These are phyloP conservation scores for Dendrostoma leiphaemia DNA, from an alignment of 2,329 filamentous ascomycete genomes.

Conservation along the genomic window DNA sequence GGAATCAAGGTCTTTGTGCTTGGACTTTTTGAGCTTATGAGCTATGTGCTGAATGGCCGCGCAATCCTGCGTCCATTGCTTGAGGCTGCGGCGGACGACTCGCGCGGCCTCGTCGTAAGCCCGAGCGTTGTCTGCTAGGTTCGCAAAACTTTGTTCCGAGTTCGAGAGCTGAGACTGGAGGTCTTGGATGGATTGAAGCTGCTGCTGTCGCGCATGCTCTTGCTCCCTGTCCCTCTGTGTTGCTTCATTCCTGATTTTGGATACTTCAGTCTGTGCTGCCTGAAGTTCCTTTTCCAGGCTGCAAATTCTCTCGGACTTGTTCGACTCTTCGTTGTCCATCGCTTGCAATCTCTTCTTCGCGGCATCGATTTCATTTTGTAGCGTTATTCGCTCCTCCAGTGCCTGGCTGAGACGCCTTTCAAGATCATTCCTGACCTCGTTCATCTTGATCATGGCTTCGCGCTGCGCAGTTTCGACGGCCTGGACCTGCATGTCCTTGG, in stretches of 20 bases:
- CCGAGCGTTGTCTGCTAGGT: conserved; percentile 4
- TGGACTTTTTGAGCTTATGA: background rate
- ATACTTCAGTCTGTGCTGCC: background rate
- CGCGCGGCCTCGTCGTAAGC: conserved; percentile 6
- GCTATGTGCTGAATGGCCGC: background rate
- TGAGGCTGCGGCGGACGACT: conserved; percentile 3
- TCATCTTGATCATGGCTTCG: conserved; percentile 30
- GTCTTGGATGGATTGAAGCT: background rate
- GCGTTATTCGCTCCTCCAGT: conserved; percentile 20
- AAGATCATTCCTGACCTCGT: conserved; percentile 24
- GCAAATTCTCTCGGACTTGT: conserved; percentile 8
- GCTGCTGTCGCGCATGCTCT: background rate
- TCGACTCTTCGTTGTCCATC: conserved; percentile 10
- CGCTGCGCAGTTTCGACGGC: conserved; percentile 29
- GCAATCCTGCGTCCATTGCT: conserved; percentile 5
- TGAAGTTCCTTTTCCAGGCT: conserved; percentile 6
- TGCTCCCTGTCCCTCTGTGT: background rate
- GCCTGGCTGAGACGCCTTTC: conserved; percentile 25
- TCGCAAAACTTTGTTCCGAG: conserved; percentile 5
- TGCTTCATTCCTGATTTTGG: background rate
- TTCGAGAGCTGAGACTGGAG: conserved; percentile 1
- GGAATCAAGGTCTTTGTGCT: background rate
- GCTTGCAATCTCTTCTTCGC: conserved; percentile 23
- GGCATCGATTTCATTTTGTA: conserved; percentile 28
- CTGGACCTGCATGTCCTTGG: conserved; percentile 19